Percentiles rank a stretch among this genome's conserved stretches.
These are phyloP conservation scores for Candida boidinii DNA, from an alignment of 805 yeast genomes.

Conservation along the genomic window DNA sequence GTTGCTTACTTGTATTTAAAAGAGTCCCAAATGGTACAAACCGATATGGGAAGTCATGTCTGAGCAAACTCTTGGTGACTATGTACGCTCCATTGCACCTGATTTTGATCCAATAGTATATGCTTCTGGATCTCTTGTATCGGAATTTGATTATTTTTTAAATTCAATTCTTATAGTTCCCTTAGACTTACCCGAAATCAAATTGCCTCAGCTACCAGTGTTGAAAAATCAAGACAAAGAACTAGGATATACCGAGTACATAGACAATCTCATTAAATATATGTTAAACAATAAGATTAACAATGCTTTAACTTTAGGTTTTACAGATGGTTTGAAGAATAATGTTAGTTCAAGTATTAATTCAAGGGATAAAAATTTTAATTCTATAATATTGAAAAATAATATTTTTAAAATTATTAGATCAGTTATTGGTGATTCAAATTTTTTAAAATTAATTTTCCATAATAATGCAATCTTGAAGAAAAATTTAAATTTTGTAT, in stretches of 20 bases:
- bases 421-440: slow-evolving; percentile 27
- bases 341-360: slow-evolving; percentile 21
- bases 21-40: no score
- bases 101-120: no score
- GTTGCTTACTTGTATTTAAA: no score
- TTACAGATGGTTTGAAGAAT: slow-evolving; percentile 23
- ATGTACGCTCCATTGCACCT: no score
- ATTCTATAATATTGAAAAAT: slow-evolving; percentile 31
- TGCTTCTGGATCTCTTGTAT: no score
- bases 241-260: slow-evolving; percentile 27
- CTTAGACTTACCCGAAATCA: no score
- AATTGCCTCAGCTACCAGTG: background rate
- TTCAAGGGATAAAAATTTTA: slow-evolving; percentile 28
- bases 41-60: no score
- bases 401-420: slow-evolving; percentile 36
- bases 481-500: background rate
- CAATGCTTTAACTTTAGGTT: slow-evolving; percentile 37
- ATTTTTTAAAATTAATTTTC: slow-evolving; percentile 32
- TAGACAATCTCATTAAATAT: slow-evolving; percentile 32
- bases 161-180: no score
- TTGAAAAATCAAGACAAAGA: background rate
- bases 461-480: slow-evolving; percentile 23
- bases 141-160: no score
- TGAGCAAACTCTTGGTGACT: no score
- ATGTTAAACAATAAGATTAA: slow-evolving; percentile 20